These are phyloP conservation scores for Talaromyces nanjingensis DNA, from an alignment of 495 filamentous ascomycete species.

Conservation along the genomic window DNA sequence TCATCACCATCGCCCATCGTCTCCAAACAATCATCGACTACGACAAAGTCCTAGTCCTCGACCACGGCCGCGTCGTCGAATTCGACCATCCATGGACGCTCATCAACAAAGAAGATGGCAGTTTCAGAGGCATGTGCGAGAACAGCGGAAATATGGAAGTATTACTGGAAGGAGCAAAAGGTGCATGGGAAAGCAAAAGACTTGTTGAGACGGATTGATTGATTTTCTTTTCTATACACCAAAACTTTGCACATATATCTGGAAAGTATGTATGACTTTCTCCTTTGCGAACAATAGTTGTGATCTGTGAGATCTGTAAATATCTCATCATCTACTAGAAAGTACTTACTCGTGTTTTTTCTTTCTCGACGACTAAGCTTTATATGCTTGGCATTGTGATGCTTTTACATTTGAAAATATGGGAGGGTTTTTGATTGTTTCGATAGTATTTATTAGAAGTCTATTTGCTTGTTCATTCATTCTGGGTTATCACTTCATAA, in stretches of 20 bases:
- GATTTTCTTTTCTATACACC: neutral
- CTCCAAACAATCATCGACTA: conserved; percentile 96
- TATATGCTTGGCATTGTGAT: neutral
- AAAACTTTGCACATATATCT: neutral
- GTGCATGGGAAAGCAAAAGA: conserved; percentile 51
- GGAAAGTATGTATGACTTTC: neutral
- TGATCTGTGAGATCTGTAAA: neutral
- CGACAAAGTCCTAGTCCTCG: conserved; percentile 95
- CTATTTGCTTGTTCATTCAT: neutral
- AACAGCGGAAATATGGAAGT: conserved; percentile 81
- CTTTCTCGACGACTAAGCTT: neutral
- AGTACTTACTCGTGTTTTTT: neutral
- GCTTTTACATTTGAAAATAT: neutral
- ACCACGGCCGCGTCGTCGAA: conserved; percentile 82
- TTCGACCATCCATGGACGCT: conserved; percentile 82
- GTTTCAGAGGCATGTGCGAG: conserved; percentile 90
- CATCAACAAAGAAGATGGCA: conserved; percentile 56
- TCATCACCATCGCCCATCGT: conserved; percentile 97
- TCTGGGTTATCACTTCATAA: neutral
- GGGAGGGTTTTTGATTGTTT: neutral
- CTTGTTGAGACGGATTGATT: conserved; percentile 32
- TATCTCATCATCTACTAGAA: neutral
- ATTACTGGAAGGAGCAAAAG: conserved; percentile 69
- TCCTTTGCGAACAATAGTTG: neutral
- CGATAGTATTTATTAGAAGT: neutral